Percentiles rank a stretch among this genome's conserved stretches.
Evolutionary conservation across 1,139 yeast genomes (phyloP).

Genomic region (Taphrina deformans): DNA sequence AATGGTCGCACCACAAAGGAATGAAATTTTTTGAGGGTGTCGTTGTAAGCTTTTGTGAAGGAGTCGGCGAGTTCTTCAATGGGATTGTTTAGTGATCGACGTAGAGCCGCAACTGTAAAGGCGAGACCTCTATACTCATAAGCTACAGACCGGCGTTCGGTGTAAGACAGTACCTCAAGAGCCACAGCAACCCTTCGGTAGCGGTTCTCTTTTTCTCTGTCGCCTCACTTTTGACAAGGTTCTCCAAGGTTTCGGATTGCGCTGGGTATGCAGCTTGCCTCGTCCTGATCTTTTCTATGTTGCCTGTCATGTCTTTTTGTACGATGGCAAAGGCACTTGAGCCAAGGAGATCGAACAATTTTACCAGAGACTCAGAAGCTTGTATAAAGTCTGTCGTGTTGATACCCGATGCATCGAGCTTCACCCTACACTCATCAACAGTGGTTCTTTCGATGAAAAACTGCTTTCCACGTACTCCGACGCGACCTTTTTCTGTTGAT

Average conservation of each 20-base stretch:
- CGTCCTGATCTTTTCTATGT: conserved; percentile 70
- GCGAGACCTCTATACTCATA: conserved; percentile 63
- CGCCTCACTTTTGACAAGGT: conserved; percentile 66
- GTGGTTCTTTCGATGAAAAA: background rate
- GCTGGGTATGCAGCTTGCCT: conserved; percentile 67
- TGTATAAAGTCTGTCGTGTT: conserved; percentile 73
- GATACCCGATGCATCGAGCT: conserved; percentile 62
- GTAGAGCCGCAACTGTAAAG: conserved; percentile 84
- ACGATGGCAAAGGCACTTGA: conserved; percentile 83
- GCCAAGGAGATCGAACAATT: conserved; percentile 78
- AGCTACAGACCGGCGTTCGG: background rate
- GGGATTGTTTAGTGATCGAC: conserved; percentile 64
- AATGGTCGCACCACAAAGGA: conserved; percentile 79
- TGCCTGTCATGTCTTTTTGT: conserved; percentile 85
- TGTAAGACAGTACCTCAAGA: conserved; percentile 48
- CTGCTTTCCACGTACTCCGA: conserved; percentile 9
- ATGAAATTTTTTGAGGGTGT: conserved; percentile 79
- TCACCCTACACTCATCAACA: conserved; percentile 54
- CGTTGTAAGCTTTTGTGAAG: conserved; percentile 77
- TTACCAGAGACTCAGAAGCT: conserved; percentile 81
- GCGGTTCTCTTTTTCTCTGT: conserved; percentile 70
- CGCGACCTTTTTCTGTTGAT: conserved; percentile 18
- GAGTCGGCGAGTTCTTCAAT: conserved; percentile 71
- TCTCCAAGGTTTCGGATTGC: conserved; percentile 68
- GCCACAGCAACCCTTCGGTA: conserved; percentile 89